Base-by-base conservation (phyloP, 352 stramenopile genomes). In the Globisporangium emineosum region DNA sequence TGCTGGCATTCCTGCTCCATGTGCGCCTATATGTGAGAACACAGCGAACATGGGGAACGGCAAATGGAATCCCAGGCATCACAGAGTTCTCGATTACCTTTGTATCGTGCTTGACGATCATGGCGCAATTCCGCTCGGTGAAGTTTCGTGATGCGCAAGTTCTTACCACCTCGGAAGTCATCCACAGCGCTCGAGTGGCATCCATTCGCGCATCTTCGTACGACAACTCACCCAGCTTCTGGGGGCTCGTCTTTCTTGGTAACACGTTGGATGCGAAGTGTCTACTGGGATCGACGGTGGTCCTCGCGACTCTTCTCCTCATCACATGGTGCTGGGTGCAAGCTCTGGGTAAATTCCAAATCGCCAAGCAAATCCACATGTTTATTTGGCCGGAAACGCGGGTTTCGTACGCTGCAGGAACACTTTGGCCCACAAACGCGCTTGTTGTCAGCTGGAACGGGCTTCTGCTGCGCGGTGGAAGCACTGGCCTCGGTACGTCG, bases 1-100 rank as follows among this genome's bases (percentile, higher is more conserved):
- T 68, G 27, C n/a, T 71, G 2, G 66, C 66, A 10, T 15, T 66
- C 30, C 10, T 54, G 7, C 8, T 71, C 32, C 64, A 67, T 32
- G 27, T 45, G 17, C 17, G 63, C n/a, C 35, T 45, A 5, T 47
- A 30, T 7, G 21, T 45, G n/a, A 40, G 32, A n/a, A 47, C 51
- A 10, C 27, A 42, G 49, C 25, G n/a, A n/a, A 35, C n/a, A 12
- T 61, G 40, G 40, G 35, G 13, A 27, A 15, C 61, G 3, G 30
- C 30, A 7, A 51, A 51, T 2, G 66, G 66, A 23, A 62, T 62
- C 33, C 33, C n/a, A 13, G 61, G 45, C 3, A 30, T 68, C 30
- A 29, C 19, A 15, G 51, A 60, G 17, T 66, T 61, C 29, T 17
- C 54, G 5, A 40, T 65, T 27, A 33, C n/a, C 9, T 57, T 68